Conservation (phyloP, 306 rosid species). For the Lathyrus oleraceus region DNA sequence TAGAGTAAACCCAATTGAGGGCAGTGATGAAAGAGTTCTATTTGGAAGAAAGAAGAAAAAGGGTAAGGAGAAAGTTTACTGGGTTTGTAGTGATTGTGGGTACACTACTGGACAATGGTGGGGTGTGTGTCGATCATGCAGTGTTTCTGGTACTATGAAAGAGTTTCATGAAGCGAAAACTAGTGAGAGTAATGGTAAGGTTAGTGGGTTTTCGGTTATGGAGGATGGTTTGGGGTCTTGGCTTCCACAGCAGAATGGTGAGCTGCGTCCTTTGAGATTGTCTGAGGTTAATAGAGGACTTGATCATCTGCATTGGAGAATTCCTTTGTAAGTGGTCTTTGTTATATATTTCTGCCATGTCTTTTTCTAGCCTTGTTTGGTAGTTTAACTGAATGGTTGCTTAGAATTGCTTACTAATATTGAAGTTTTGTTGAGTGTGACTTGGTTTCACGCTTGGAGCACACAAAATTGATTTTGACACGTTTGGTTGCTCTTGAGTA, state of each 20-base stretch:
- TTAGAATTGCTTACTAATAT: not conserved
- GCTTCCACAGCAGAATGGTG: slow-evolving; percentile 56
- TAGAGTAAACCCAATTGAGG: slow-evolving; percentile 34
- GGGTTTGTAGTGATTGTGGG: slow-evolving; percentile 87
- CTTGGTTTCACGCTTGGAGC: too few species aligned
- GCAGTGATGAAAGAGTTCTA: slow-evolving; percentile 17
- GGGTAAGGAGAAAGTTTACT: slow-evolving; percentile 54
- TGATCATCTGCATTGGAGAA: slow-evolving; percentile 61
- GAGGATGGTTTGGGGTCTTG: slow-evolving; percentile 62
- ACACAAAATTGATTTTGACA: too few species aligned
- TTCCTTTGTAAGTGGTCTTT: slow-evolving; percentile 64
- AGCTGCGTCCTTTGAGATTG: slow-evolving; percentile 63
- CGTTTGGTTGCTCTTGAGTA: too few species aligned
- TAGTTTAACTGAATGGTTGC: not conserved
- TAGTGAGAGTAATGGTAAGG: slow-evolving; percentile 26
- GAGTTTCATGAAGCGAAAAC: slow-evolving; percentile 47
- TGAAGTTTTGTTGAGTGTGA: not conserved
- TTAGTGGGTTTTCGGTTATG: slow-evolving; percentile 49
- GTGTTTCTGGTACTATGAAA: slow-evolving; percentile 49
- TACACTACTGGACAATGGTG: slow-evolving; percentile 78
- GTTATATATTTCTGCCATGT: not conserved
- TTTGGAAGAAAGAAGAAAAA: slow-evolving; percentile 54
- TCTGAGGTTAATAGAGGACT: slow-evolving; percentile 72
- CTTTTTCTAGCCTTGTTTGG: not conserved
- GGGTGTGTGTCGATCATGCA: slow-evolving; percentile 73